Evolutionary conservation across 2,329 filamentous ascomycete genomes (phyloP).

Genomic region (Thielaviopsis ethacetica): DNA sequence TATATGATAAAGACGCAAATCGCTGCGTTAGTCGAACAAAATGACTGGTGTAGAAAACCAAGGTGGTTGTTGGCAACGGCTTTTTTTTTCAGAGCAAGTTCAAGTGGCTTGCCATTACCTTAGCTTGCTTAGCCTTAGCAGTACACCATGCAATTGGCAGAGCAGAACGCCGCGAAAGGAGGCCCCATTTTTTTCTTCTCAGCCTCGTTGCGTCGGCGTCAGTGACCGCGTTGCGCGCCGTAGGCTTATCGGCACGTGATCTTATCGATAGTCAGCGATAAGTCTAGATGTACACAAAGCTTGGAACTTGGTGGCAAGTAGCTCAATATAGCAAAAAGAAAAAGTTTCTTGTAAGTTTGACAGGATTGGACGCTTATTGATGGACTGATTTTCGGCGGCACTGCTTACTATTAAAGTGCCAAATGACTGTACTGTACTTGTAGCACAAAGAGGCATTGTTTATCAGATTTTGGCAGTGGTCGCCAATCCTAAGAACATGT

Average conservation of each 20-base stretch:
- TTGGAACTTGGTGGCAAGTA: background rate
- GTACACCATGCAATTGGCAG: background rate
- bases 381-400: background rate
- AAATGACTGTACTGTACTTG: background rate
- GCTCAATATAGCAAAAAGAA: background rate
- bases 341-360: background rate
- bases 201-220: constrained; percentile 8
- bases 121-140: background rate
- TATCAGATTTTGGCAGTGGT: background rate
- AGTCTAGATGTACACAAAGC: background rate
- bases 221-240: constrained; percentile 9
- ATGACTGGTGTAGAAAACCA: background rate
- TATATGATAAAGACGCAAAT: background rate
- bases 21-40: background rate
- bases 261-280: constrained; percentile 1
- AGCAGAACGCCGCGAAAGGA: constrained; percentile 5
- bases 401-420: background rate
- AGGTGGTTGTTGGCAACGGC: background rate
- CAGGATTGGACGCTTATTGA: background rate
- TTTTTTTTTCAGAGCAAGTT: background rate
- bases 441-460: background rate
- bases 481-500: background rate
- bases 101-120: background rate
- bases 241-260: constrained; percentile 5
- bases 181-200: constrained; percentile 10